Evolutionary conservation across 78 protist species (phyloP).

Genomic region (Dictyostelium purpureum): DNA sequence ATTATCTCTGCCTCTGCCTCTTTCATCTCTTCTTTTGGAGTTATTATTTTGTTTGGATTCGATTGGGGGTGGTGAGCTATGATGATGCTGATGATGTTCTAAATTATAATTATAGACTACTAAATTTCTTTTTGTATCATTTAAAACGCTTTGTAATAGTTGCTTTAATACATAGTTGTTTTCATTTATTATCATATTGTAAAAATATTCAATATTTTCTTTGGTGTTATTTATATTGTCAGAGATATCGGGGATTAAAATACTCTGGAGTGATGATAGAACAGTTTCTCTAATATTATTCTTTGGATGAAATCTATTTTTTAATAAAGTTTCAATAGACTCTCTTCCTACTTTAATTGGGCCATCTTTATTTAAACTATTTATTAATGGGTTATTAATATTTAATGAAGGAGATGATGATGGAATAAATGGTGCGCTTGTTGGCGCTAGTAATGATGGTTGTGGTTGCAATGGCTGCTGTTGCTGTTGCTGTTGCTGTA

Average conservation of each 20-base stretch:
- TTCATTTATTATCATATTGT: slow-evolving; percentile 1
- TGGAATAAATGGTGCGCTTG: background rate
- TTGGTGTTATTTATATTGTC: background rate
- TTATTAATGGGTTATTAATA: background rate
- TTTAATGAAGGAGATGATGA: background rate
- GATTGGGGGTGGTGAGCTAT: background rate
- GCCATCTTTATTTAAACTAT: background rate
- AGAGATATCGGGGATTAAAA: background rate
- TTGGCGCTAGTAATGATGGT: background rate
- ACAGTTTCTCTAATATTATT: slow-evolving; percentile 69
- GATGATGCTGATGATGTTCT: background rate
- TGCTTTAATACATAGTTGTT: background rate
- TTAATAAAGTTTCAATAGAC: slow-evolving; percentile 19
- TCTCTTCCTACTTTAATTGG: slow-evolving; percentile 13
- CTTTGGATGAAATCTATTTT: slow-evolving; percentile 61
- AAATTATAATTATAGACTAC: slow-evolving; percentile 1
- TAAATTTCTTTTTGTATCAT: slow-evolving; percentile 8
- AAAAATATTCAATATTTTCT: background rate
- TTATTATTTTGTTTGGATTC: background rate
- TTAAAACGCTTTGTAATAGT: background rate
- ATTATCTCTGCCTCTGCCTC: background rate
- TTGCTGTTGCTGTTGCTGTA: slow-evolving; percentile 29
- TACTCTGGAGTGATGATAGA: slow-evolving; percentile 22
- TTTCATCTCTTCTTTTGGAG: background rate
- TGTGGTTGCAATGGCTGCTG: slow-evolving; percentile 11